Evolutionary conservation across 768 basidiomycete species (phyloP).

Genomic region (Obba rivulosa): DNA sequence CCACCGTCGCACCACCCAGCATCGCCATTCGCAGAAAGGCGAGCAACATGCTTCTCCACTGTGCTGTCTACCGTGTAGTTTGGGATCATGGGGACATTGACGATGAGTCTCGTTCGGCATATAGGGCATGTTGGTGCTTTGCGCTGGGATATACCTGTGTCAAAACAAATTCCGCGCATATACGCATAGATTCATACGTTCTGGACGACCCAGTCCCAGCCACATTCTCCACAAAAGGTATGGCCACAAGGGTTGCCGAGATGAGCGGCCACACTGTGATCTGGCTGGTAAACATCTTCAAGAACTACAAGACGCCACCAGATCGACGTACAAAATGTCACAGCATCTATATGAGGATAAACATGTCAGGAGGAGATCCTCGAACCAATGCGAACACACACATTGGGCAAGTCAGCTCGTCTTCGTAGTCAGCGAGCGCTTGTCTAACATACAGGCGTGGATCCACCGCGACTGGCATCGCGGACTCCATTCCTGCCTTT

Average conservation of each 20-base stretch:
- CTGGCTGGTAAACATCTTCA: constrained; percentile 4
- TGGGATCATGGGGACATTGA: constrained; percentile 46
- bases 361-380: background rate
- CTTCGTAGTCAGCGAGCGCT: constrained; percentile 47
- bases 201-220: constrained; percentile 50
- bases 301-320: background rate
- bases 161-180: background rate
- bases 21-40: constrained; percentile 40
- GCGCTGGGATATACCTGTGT: constrained; percentile 20
- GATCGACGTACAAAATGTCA: constrained; percentile 55
- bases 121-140: constrained; percentile 47
- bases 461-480: background rate
- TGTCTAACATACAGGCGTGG: constrained; percentile 18
- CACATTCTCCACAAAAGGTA: constrained; percentile 65
- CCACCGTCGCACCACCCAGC: constrained; percentile 52
- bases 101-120: constrained; percentile 47
- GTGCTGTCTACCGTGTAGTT: constrained; percentile 59
- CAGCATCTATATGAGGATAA: constrained; percentile 45
- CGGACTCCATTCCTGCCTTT: no score
- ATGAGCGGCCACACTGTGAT: constrained; percentile 56
- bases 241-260: constrained; percentile 71
- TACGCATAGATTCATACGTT: constrained; percentile 34
- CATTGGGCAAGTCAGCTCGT: constrained; percentile 71
- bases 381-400: constrained; percentile 30
- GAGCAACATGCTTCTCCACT: constrained; percentile 53